Evolutionary conservation across 305 asterid species (phyloP), one percentile per base, ranked within the genome.

Genomic region (Solanum hybrid): DNA sequence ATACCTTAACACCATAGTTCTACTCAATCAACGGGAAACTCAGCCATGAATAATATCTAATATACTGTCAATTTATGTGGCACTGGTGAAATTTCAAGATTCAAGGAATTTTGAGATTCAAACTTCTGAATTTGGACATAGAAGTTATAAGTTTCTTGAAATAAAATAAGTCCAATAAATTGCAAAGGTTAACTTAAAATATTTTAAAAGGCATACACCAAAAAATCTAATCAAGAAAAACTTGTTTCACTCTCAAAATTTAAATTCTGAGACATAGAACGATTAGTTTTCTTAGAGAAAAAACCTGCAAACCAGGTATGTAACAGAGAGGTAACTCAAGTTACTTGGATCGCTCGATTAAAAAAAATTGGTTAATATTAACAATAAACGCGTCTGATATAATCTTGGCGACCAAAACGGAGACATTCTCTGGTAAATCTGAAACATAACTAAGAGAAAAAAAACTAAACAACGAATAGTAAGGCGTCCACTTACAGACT

Each of bases 401-500:
- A 5, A 31, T 12, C 67, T 26, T 37, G n/a, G 16, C 9, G 24
- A 40, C 36, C 67, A 39, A 26, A 40, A 82, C 71, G 71, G 36
- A 82, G 71, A 82, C 26, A 22, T 31, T 84, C 39, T n/a, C 42
- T 18, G 6, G 75, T 84, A 42, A 46, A 84, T 84, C 87, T 35
- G 29, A 84, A 9, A 51, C 39, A 84, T 84, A 84, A 83, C 39
- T 83, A 46, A 29, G 39, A 46, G 51, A 83, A 0, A 11, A 29
- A 24, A 1, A 22, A 64, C 14, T 14, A 11, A 88, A 39, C 36
- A 57, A 71, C 7, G 40, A 61, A 31, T 11, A 90, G 83, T 77
- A 71, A 40, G 4, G 77, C 57, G 86, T 29, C 71, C 71, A 92
- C 97, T 94, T 88, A 96, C 98, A 9, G 94, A 91, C 89, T 88